Evolutionary conservation across 176 grass and related monocot species (phyloP).

Genomic region (Triticum aestivum): DNA sequence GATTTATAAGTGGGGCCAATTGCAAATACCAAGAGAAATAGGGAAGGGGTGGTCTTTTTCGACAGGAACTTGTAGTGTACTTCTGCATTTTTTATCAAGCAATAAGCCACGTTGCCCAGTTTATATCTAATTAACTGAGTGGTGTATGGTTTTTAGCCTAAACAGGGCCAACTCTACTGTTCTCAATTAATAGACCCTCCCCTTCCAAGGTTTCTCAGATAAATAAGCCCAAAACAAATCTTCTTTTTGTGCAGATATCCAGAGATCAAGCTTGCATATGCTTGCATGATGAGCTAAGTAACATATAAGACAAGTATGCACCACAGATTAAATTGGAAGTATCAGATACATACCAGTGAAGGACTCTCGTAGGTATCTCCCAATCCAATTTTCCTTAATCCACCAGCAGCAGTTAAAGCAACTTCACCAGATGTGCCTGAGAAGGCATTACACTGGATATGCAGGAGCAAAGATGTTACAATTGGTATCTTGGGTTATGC

Average conservation of each 20-base stretch:
- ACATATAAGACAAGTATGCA: constrained; percentile 16
- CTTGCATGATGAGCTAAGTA: constrained; percentile 8
- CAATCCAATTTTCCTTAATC: constrained; percentile 77
- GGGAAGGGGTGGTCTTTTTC: background rate
- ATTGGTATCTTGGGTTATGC: background rate
- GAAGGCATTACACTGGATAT: constrained; percentile 98
- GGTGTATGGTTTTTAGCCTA: background rate
- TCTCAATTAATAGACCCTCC: background rate
- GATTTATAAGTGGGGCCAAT: background rate
- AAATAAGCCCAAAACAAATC: background rate
- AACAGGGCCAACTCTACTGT: background rate
- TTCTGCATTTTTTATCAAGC: background rate
- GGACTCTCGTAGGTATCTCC: constrained; percentile 73
- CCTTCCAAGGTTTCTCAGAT: background rate
- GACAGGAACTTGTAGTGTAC: background rate
- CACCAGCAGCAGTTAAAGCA: constrained; percentile 77
- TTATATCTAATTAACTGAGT: background rate
- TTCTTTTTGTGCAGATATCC: constrained; percentile 4
- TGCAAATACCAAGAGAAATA: background rate
- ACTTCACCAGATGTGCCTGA: constrained; percentile 66
- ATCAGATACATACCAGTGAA: constrained; percentile 56
- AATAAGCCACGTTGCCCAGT: background rate
- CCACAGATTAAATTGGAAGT: constrained; percentile 16
- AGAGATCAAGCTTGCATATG: background rate
- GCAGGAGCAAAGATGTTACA: constrained; percentile 32